phyloP scores from a whole-genome alignment of 83 land plant genomes.

The Picea abies region DNA sequence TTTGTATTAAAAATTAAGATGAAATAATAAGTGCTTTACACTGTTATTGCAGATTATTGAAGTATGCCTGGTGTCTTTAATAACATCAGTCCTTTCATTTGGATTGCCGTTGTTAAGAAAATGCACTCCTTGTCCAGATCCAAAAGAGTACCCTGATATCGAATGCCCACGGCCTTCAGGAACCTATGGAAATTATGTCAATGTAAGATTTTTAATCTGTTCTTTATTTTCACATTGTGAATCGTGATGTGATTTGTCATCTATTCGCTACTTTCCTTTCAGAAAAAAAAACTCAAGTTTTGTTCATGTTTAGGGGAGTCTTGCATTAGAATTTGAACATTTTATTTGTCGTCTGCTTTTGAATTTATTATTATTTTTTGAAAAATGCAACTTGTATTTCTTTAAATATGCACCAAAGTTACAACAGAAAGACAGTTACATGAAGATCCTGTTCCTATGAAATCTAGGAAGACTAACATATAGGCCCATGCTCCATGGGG shows the following conservation, averaged over 20 bases:
- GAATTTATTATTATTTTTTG: too few relatives aligned
- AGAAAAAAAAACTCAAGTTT: background rate
- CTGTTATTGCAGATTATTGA: conserved; percentile 75
- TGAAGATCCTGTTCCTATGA: too few relatives aligned
- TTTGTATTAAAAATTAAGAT: background rate
- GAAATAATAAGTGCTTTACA: background rate
- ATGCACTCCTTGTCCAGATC: conserved; percentile 92
- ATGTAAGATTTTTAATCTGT: conserved; percentile 56
- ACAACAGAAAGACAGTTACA: too few relatives aligned
- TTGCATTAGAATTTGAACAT: background rate
- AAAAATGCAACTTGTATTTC: too few relatives aligned
- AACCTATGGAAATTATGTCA: conserved; percentile 92
- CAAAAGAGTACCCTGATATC: conserved; percentile 65
- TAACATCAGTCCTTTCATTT: conserved; percentile 92
- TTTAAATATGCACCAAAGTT: too few relatives aligned
- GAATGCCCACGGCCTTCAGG: conserved; percentile 93
- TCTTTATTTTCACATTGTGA: conserved; percentile 1
- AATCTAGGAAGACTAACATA: too few relatives aligned
- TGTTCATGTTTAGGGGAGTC: background rate
- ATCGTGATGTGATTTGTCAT: background rate
- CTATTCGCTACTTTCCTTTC: background rate
- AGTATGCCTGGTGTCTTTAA: conserved; percentile 77
- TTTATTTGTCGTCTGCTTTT: background rate
- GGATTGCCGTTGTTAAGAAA: conserved; percentile 88
- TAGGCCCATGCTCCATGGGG: too few relatives aligned